phyloP scores from a whole-genome alignment of 208 protist genomes.

The Acanthamoeba royreba region DNA sequence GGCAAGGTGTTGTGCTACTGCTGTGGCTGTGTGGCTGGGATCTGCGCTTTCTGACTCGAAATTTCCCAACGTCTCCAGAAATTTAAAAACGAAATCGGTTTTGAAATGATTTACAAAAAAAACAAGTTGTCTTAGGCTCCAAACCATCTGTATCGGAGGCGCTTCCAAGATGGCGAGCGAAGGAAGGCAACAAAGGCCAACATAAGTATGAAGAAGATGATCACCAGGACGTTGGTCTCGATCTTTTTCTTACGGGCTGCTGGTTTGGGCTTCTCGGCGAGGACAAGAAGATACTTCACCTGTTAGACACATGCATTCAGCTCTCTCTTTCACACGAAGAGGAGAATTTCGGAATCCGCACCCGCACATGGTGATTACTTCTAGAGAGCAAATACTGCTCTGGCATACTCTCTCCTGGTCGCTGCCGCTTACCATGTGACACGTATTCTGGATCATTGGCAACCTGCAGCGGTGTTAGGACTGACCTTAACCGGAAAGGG shows the following conservation, averaged over 20 bases:
- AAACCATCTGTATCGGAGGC: background rate
- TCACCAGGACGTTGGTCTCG: background rate
- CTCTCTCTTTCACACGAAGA: background rate
- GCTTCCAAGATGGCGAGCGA: background rate
- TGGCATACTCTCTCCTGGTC: background rate
- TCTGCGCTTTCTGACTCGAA: too few relatives aligned
- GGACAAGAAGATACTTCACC: background rate
- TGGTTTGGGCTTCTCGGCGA: background rate
- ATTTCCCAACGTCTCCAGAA: too few relatives aligned
- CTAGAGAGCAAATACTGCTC: background rate
- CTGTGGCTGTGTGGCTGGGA: too few relatives aligned
- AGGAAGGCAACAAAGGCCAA: background rate
- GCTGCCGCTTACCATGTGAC: background rate
- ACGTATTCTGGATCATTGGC: constrained; percentile 21
- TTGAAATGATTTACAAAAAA: too few relatives aligned
- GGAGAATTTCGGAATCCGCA: background rate
- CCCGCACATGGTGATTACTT: background rate
- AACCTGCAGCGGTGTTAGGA: background rate
- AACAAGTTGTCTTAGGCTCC: too few relatives aligned
- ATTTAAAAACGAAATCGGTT: too few relatives aligned
- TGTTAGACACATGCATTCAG: background rate
- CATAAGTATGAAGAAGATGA: background rate
- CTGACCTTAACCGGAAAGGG: background rate
- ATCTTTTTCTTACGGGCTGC: background rate
- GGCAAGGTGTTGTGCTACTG: too few relatives aligned